These are phyloP conservation scores for Aspergillus indologenus DNA, from an alignment of 495 filamentous ascomycete genomes.

Conservation along the genomic window DNA sequence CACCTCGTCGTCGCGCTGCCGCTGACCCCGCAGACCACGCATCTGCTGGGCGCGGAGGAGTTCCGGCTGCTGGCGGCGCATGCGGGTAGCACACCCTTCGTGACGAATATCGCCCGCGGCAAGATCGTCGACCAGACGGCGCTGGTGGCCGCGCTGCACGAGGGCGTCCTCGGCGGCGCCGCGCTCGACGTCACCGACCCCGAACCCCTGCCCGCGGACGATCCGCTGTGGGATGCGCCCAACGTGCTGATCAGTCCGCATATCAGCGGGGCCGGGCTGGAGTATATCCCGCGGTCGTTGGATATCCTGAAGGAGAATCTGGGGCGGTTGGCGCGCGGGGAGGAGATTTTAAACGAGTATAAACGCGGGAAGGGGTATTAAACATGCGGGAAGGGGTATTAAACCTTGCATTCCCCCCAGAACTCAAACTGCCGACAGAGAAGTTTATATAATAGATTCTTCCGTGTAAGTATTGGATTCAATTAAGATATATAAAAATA, in stretches of 20 bases:
- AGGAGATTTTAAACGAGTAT: constrained; percentile 65
- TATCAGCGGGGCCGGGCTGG: constrained; percentile 59
- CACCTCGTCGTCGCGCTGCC: constrained; percentile 73
- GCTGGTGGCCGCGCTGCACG: constrained; percentile 53
- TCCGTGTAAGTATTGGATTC: background rate
- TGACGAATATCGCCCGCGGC: constrained; percentile 76
- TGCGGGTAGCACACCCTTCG: constrained; percentile 43
- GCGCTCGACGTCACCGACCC: constrained; percentile 84
- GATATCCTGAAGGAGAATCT: constrained; percentile 63
- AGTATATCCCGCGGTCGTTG: constrained; percentile 59
- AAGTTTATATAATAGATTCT: no score
- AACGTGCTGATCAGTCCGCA: constrained; percentile 81
- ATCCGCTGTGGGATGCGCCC: constrained; percentile 67
- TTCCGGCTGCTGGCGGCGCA: constrained; percentile 59
- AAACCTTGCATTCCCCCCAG: no score
- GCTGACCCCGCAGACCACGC: constrained; percentile 62
- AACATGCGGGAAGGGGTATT: no score
- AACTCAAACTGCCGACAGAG: no score
- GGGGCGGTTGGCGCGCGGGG: constrained; percentile 53
- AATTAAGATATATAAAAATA: constrained; percentile 4
- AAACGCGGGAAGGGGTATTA: constrained; percentile 49
- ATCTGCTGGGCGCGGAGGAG: constrained; percentile 62
- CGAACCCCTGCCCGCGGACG: constrained; percentile 69
- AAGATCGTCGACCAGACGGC: constrained; percentile 67
- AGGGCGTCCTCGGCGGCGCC: constrained; percentile 58